Evolutionary conservation across 805 yeast genomes (phyloP), one percentile per base, ranked within the genome.

Genomic region (Saccharomycopsis fibuligera): DNA sequence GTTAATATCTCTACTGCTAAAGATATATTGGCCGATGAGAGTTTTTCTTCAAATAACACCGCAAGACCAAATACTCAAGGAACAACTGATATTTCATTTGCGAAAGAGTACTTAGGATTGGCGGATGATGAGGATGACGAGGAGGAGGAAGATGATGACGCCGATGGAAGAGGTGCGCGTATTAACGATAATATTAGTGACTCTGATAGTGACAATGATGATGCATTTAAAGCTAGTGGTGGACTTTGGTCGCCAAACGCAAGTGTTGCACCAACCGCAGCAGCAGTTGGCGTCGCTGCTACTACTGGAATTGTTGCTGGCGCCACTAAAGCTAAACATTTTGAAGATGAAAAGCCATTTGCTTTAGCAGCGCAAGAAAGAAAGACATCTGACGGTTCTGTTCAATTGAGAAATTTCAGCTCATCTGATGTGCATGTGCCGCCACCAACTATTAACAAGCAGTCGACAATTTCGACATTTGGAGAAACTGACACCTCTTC

Each of bases 41-140:
- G 38, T 39, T 24, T 38, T 16, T 42, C 45, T 5, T 31, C 22
- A 10, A 21, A 6, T 5, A 35, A 44, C 9, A 27, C 42, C 12
- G 35, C 9, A 27, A 33, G 24, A 12, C 10, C 22, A 6, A 21
- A 37, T 10, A 24, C 14, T 14, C 21, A 27, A 14, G 38, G 8
- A 8, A 14, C 22, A 4, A n/a, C 14, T 38, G 30, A 27, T 24
- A 39, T 19, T 16, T 35, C 41, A 8, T 46, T 33, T 27, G 45
- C 48, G n/a, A 45, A 42, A 29, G 48, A 40, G 17, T 47, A 35
- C 41, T 43, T 48, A 21, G 43, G 23, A 12, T 23, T 47, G 9
- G 27, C 47, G 10, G 54, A 50, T 4, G 49, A 46, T 16, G 54
- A 50, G 4, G 49, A 46, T 16, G 49, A 44, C 24, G 44, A 40